Conservation (phyloP, 768 basidiomycete species). For the Hericium coralloides region DNA sequence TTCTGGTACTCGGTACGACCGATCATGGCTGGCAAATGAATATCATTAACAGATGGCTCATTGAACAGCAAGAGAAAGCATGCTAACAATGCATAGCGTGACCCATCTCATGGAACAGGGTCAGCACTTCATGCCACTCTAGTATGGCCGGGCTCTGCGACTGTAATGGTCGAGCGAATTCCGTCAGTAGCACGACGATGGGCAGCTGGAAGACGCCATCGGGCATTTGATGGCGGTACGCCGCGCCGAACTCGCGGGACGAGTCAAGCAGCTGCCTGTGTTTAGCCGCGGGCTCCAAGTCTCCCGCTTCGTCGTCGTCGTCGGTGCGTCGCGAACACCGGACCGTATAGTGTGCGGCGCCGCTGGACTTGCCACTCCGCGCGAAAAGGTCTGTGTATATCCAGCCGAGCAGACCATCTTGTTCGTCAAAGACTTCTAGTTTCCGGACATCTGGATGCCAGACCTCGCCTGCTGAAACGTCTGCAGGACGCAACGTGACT, state of each 20-base stretch:
- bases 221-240: constrained; percentile 49
- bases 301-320: constrained; percentile 73
- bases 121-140: constrained; percentile 90
- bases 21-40: constrained; percentile 74
- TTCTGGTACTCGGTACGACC: constrained; percentile 97
- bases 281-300: constrained; percentile 35
- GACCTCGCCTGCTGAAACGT: constrained; percentile 66
- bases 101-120: constrained; percentile 98
- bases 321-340: constrained; percentile 89
- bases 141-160: constrained; percentile 59
- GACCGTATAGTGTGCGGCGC: constrained; percentile 97
- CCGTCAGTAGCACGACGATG: constrained; percentile 84
- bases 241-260: constrained; percentile 55
- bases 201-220: constrained; percentile 81
- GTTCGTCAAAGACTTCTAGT: constrained; percentile 87
- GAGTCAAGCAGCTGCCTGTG: constrained; percentile 26
- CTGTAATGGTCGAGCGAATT: constrained; percentile 58
- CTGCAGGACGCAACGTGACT: constrained; percentile 65
- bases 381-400: constrained; percentile 92
- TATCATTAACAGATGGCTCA: constrained; percentile 1
- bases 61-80: neutral
- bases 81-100: constrained; percentile 98
- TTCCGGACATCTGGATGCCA: constrained; percentile 89
- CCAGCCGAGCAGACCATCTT: constrained; percentile 81
- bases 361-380: constrained; percentile 74